phyloP scores from a whole-genome alignment of 2,329 filamentous ascomycete genomes.

The Cryoendolithus antarcticus region DNA sequence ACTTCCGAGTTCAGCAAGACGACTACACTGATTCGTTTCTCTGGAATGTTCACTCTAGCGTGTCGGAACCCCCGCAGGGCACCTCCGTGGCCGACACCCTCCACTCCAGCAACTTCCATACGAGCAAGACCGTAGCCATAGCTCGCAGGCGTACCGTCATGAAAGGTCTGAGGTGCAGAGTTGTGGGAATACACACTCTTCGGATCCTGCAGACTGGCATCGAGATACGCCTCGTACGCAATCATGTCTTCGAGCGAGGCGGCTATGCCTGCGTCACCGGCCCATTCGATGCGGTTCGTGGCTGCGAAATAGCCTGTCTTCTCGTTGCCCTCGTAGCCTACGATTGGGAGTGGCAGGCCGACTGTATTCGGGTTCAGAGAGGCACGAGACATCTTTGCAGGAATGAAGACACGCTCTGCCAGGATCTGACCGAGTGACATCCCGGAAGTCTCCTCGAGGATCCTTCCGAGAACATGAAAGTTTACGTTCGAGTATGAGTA shows the following conservation, averaged over 20 bases:
- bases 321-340: constrained; percentile 34
- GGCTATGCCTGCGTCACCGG: constrained; percentile 34
- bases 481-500: constrained; percentile 35
- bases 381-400: constrained; percentile 32
- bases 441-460: constrained; percentile 28
- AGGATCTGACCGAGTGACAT: constrained; percentile 26
- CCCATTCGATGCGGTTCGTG: constrained; percentile 34
- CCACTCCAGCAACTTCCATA: constrained; percentile 15
- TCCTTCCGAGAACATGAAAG: constrained; percentile 27
- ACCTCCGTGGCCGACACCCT: constrained; percentile 28
- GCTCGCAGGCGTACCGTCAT: constrained; percentile 23
- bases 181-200: constrained; percentile 25
- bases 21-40: constrained; percentile 27
- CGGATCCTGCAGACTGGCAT: constrained; percentile 20
- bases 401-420: constrained; percentile 26
- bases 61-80: constrained; percentile 32
- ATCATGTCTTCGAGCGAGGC: constrained; percentile 36
- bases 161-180: constrained; percentile 19
- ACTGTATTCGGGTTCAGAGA: constrained; percentile 26
- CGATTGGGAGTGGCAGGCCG: constrained; percentile 26
- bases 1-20: constrained; percentile 30
- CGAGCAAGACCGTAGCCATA: constrained; percentile 29
- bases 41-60: constrained; percentile 24
- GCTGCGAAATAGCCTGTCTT: constrained; percentile 25
- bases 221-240: constrained; percentile 31